phyloP scores from a whole-genome alignment of 139 green algal genomes.

The Pedinophyceae sp. region DNA sequence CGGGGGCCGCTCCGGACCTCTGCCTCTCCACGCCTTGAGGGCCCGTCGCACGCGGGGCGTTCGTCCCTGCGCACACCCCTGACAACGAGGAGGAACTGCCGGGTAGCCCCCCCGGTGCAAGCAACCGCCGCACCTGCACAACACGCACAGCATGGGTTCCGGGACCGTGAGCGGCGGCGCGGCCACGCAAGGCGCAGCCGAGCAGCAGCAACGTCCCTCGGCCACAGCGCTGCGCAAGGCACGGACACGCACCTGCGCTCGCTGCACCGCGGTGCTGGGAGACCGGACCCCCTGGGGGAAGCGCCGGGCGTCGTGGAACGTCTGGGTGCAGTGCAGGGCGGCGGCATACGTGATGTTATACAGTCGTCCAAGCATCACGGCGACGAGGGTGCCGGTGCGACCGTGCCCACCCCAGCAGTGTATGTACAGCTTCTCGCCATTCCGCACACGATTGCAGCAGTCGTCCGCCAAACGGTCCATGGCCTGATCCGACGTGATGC shows the following conservation, averaged over 20 bases:
- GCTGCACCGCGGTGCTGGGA: conserved; percentile 52
- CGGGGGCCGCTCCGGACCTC: no score
- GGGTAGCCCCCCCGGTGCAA: no score
- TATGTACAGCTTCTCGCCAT: conserved; percentile 51
- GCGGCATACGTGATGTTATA: conserved; percentile 41
- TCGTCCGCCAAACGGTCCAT: conserved; percentile 48
- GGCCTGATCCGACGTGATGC: conserved; percentile 32
- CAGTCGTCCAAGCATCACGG: conserved; percentile 47
- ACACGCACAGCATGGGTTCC: no score
- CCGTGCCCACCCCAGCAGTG: conserved; percentile 65
- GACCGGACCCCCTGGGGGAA: conserved; percentile 56
- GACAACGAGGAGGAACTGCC: no score
- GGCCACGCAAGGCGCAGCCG: no score
- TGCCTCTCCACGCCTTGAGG: no score
- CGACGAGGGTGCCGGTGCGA: conserved; percentile 34
- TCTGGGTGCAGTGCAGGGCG: conserved; percentile 51
- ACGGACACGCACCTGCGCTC: conserved; percentile 41
- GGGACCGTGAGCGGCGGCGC: no score
- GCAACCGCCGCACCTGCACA: no score
- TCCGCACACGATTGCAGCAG: conserved; percentile 48
- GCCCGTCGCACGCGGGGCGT: no score
- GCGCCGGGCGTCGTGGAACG: conserved; percentile 51
- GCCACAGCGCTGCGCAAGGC: no score
- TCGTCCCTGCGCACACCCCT: no score
- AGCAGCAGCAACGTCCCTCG: no score